These are phyloP conservation scores for Shiraia sp. DNA, from an alignment of 2,329 filamentous ascomycete genomes.

Conservation along the genomic window DNA sequence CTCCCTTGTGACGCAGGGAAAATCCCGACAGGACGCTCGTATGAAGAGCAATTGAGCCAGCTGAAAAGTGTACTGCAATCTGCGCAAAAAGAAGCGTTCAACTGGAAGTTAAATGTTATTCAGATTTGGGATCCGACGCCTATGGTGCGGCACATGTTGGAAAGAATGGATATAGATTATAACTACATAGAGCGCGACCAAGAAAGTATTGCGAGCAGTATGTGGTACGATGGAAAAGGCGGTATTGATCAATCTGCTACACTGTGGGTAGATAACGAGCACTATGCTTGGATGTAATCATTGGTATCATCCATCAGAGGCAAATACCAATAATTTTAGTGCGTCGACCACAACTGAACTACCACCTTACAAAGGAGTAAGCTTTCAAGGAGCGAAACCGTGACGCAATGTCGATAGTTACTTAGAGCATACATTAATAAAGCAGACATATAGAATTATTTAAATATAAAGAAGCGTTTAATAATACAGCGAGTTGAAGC, in stretches of 20 bases:
- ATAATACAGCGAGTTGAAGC: no score
- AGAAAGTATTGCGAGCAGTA: conserved; percentile 68
- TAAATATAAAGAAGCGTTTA: no score
- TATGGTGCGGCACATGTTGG: conserved; percentile 29
- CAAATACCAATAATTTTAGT: no score
- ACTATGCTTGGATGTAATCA: conserved; percentile 36
- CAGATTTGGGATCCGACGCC: conserved; percentile 79
- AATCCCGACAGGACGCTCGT: conserved; percentile 46
- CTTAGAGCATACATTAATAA: no score
- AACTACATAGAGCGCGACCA: conserved; percentile 56
- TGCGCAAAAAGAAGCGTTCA: conserved; percentile 68
- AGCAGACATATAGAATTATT: no score
- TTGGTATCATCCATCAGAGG: no score
- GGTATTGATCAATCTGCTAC: conserved; percentile 7
- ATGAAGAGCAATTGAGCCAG: conserved; percentile 8
- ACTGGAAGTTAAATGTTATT: conserved; percentile 69
- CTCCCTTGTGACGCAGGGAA: conserved; percentile 7
- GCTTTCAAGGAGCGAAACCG: no score
- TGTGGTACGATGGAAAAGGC: conserved; percentile 61
- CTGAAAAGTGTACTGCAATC: conserved; percentile 61
- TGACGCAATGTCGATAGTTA: no score
- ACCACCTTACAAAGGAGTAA: no score
- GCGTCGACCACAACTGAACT: no score
- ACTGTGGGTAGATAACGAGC: conserved; percentile 39
- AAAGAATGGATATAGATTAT: conserved; percentile 14